Conservation (phyloP, 306 rosid genomes). For the Pyrus bretschneideri region DNA sequence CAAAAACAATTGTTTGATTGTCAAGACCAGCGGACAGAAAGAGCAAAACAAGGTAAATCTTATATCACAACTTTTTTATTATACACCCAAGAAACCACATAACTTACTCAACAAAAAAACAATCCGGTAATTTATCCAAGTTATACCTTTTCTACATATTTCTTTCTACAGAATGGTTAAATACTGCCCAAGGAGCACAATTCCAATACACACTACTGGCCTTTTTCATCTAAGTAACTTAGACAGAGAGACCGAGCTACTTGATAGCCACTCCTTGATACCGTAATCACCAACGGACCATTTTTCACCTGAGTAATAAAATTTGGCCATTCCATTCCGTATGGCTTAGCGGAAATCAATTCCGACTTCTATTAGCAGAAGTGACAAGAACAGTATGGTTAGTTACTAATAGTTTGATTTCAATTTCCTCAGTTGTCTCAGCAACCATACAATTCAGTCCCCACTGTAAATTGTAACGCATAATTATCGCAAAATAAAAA, state of each 20-base stretch:
- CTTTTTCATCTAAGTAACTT: not conserved
- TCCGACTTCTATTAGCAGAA: not conserved
- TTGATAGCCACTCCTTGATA: not conserved
- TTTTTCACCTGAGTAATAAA: not conserved
- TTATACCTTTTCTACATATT: not conserved
- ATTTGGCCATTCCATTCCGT: not conserved
- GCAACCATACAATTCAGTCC: not conserved
- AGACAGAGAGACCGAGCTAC: not conserved
- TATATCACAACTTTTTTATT: not conserved
- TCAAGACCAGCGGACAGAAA: not conserved
- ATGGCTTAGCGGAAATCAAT: not conserved
- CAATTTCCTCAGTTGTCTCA: not conserved
- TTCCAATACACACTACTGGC: not conserved
- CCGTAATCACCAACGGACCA: not conserved
- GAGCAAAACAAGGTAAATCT: not conserved
- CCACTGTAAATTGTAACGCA: not conserved
- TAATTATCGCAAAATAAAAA: not conserved
- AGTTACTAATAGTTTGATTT: not conserved
- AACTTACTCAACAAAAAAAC: not conserved
- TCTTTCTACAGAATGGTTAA: not conserved
- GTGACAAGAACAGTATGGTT: not conserved
- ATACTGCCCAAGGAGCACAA: not conserved
- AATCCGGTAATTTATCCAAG: not conserved
- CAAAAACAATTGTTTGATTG: not conserved
- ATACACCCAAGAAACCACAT: not conserved